Evolutionary conservation across 179 eudicot species (phyloP).

Genomic region (Patellifolia procumbens): DNA sequence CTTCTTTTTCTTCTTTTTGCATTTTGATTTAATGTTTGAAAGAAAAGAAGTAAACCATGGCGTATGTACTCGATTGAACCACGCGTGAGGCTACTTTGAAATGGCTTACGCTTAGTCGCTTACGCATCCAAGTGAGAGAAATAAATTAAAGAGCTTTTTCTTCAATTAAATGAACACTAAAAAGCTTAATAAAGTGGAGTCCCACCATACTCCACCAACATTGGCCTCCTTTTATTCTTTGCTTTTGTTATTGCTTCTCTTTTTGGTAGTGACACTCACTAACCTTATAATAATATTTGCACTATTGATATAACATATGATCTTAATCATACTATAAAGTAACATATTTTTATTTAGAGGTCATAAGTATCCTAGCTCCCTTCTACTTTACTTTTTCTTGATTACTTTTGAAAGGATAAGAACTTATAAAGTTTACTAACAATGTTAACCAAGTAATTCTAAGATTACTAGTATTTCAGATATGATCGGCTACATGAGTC

Average conservation of each 20-base stretch:
- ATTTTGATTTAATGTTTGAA: neutral
- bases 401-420: no score
- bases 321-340: neutral
- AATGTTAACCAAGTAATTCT: no score
- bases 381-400: no score
- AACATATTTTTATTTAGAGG: neutral
- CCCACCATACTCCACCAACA: constrained; percentile 55
- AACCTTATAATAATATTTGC: constrained; percentile 1
- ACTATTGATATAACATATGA: neutral
- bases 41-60: constrained; percentile 7
- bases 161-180: constrained; percentile 20
- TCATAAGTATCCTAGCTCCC: no score
- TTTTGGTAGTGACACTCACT: constrained; percentile 13
- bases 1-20: neutral
- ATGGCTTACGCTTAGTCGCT: no score
- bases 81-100: constrained; percentile 37
- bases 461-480: no score
- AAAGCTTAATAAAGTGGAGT: constrained; percentile 39
- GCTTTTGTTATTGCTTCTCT: neutral
- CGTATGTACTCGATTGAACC: constrained; percentile 24
- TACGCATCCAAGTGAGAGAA: constrained; percentile 17
- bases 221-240: constrained; percentile 40
- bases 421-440: no score
- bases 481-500: no score
- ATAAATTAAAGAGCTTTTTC: neutral